These are phyloP conservation scores for Picochlorum sp. DNA, from an alignment of 139 green algal genomes.

Conservation along the genomic window DNA sequence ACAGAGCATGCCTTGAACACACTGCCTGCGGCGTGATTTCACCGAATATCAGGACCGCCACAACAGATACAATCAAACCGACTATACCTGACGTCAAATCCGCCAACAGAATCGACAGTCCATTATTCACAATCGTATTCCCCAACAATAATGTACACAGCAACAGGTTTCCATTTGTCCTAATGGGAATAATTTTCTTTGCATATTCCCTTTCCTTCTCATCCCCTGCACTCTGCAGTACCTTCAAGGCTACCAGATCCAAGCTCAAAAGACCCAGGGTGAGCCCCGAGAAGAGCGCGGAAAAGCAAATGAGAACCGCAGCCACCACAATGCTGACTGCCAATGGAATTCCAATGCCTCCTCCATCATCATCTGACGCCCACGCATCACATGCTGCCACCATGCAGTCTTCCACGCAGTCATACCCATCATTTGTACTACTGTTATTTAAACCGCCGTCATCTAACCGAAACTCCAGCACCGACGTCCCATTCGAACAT, in stretches of 20 bases:
- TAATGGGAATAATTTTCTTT: slow-evolving; percentile 19
- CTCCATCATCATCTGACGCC: not conserved
- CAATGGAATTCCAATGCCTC: not conserved
- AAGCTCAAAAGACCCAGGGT: slow-evolving; percentile 51
- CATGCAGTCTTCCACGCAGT: too few species aligned
- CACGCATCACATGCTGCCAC: not conserved
- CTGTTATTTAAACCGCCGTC: too few species aligned
- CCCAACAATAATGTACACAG: slow-evolving; percentile 45
- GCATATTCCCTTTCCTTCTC: slow-evolving; percentile 25
- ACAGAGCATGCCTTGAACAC: slow-evolving; percentile 71
- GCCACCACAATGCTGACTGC: not conserved
- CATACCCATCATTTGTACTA: too few species aligned
- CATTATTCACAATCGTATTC: slow-evolving; percentile 42
- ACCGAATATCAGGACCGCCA: slow-evolving; percentile 49
- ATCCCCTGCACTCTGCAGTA: slow-evolving; percentile 25
- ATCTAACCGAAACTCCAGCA: too few species aligned
- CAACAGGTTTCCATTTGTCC: slow-evolving; percentile 32
- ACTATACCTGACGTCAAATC: slow-evolving; percentile 41
- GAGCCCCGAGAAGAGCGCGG: slow-evolving; percentile 52
- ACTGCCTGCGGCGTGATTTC: slow-evolving; percentile 48
- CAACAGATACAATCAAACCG: slow-evolving; percentile 31
- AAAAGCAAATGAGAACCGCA: slow-evolving; percentile 30
- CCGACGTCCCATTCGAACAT: too few species aligned
- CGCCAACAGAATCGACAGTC: slow-evolving; percentile 50
- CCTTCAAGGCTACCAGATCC: slow-evolving; percentile 34